phyloP scores from a whole-genome alignment of 805 yeast species.

The Candida pseudofarinosa region DNA sequence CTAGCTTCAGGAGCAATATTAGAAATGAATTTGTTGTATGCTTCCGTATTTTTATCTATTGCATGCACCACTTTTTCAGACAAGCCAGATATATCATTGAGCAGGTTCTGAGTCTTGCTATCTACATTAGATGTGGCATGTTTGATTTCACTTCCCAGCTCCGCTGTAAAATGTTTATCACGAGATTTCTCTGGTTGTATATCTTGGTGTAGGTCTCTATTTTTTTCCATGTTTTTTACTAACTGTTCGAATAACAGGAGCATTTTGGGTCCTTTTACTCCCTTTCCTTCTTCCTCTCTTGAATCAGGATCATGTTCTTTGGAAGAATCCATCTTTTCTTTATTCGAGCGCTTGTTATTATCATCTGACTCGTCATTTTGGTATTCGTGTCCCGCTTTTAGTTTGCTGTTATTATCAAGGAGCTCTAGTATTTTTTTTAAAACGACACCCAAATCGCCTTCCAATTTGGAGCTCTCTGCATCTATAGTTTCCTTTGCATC shows the following conservation, averaged over 20 bases:
- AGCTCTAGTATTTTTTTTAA: background rate
- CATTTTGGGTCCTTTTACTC: background rate
- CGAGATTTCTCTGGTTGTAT: background rate
- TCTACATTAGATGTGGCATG: background rate
- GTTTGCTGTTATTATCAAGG: background rate
- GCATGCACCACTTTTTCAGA: background rate
- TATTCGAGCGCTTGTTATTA: too few relatives aligned
- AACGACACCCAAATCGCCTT: too few relatives aligned
- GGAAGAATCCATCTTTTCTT: background rate
- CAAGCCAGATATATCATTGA: background rate
- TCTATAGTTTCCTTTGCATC: background rate
- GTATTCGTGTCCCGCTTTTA: background rate
- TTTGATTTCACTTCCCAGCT: background rate
- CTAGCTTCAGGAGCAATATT: background rate
- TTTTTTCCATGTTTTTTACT: background rate
- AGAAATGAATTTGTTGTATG: background rate
- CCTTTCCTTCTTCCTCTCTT: background rate
- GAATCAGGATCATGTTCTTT: background rate
- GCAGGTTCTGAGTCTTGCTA: background rate
- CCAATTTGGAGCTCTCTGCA: background rate
- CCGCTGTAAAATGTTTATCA: too few relatives aligned
- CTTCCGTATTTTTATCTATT: conserved; percentile 3
- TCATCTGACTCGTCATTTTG: background rate
- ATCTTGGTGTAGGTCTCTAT: background rate
- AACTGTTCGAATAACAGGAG: background rate